Conservation (phyloP, 1,284 basidiomycete species). For the Erythrobasidium hasegawianum region DNA sequence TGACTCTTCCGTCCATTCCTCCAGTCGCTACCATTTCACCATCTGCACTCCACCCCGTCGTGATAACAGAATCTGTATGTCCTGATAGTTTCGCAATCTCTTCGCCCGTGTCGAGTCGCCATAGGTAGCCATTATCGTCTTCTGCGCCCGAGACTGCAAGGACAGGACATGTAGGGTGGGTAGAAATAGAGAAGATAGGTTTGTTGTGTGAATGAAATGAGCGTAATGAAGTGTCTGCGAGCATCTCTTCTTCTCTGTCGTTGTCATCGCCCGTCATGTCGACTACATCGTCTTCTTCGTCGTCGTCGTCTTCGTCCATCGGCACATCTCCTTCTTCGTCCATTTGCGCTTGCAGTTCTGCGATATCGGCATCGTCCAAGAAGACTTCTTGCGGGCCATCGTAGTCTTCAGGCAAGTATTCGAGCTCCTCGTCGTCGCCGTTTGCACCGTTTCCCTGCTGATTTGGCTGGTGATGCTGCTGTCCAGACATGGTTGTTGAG, state of each 20-base stretch:
- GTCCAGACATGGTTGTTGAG: background rate
- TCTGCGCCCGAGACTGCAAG: conserved; percentile 89
- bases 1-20: conserved; percentile 93
- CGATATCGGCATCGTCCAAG: conserved; percentile 33
- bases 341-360: conserved; percentile 30
- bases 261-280: conserved; percentile 8
- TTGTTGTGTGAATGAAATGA: conserved; percentile 49
- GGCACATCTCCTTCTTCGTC: conserved; percentile 32
- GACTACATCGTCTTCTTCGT: conserved; percentile 22
- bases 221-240: conserved; percentile 48
- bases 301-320: conserved; percentile 28
- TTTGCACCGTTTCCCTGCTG: background rate
- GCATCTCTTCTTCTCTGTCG: conserved; percentile 24
- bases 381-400: conserved; percentile 36
- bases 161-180: conserved; percentile 68
- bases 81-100: conserved; percentile 79
- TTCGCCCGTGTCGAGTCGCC: conserved; percentile 79
- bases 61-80: conserved; percentile 86
- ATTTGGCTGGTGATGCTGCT: background rate
- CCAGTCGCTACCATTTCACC: conserved; percentile 91
- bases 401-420: conserved; percentile 5
- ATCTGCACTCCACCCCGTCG: conserved; percentile 74
- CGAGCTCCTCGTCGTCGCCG: background rate
- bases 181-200: conserved; percentile 71
- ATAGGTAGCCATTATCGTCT: conserved; percentile 92